Evolutionary conservation across 768 basidiomycete species (phyloP).

Genomic region (Tricholoma sp.): DNA sequence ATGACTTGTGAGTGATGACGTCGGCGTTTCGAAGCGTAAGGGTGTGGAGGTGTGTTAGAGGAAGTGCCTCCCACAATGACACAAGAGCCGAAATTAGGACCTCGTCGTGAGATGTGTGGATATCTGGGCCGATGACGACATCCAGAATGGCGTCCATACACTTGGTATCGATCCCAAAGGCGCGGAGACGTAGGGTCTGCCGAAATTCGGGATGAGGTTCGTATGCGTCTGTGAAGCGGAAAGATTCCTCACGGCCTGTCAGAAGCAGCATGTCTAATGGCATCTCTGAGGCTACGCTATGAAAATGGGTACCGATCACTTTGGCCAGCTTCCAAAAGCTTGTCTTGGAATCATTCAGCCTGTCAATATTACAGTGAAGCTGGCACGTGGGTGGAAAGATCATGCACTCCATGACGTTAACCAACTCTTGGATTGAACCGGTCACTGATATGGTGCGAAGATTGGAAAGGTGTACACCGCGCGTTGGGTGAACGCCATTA

Average conservation of each 20-base stretch:
- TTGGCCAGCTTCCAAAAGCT: slow-evolving; percentile 23
- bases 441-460: slow-evolving; percentile 24
- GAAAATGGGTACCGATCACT: slow-evolving; percentile 21
- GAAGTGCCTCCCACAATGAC: slow-evolving; percentile 27
- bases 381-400: slow-evolving; percentile 20
- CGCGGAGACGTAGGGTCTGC: slow-evolving; percentile 28
- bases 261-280: slow-evolving; percentile 27
- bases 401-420: slow-evolving; percentile 24
- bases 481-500: slow-evolving; percentile 11
- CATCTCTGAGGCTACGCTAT: slow-evolving; percentile 11
- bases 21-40: slow-evolving; percentile 32
- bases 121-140: slow-evolving; percentile 24
- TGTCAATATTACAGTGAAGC: slow-evolving; percentile 21
- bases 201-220: slow-evolving; percentile 24
- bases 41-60: slow-evolving; percentile 25
- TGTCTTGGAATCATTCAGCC: slow-evolving; percentile 22
- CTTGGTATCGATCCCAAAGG: slow-evolving; percentile 22
- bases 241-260: slow-evolving; percentile 21
- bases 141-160: slow-evolving; percentile 23
- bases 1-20: slow-evolving; percentile 35
- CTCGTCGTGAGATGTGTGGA: slow-evolving; percentile 23
- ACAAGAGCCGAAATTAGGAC: slow-evolving; percentile 24
- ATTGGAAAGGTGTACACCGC: slow-evolving; percentile 20
- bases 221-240: slow-evolving; percentile 18
- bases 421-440: slow-evolving; percentile 27